phyloP scores from a whole-genome alignment of 2,329 filamentous ascomycete species.

The Colletotrichum simmondsii region DNA sequence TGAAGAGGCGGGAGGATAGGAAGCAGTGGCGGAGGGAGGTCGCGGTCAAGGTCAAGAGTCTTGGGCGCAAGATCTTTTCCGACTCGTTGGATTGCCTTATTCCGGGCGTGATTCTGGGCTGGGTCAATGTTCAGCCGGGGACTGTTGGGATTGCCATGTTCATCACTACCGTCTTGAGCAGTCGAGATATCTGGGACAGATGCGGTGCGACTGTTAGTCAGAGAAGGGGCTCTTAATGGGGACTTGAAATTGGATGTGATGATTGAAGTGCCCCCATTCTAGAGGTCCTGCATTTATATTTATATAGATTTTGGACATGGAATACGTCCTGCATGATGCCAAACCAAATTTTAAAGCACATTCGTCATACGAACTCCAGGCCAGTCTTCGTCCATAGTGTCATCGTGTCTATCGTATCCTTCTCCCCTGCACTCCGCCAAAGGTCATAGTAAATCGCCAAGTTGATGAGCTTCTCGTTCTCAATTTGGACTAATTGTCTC shows the following conservation, averaged over 20 bases:
- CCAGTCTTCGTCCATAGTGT: neutral
- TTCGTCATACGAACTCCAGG: neutral
- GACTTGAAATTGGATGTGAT: constrained; percentile 28
- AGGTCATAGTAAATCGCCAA: neutral
- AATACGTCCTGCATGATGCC: neutral
- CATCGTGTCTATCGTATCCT: neutral
- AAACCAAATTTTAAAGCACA: neutral
- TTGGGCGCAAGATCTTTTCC: constrained; percentile 62
- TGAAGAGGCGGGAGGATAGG: constrained; percentile 46
- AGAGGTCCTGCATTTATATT: neutral
- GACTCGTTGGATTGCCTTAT: constrained; percentile 72
- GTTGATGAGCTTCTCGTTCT: neutral
- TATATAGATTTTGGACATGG: neutral
- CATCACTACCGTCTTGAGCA: constrained; percentile 70
- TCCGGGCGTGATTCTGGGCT: constrained; percentile 69
- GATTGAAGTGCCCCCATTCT: neutral
- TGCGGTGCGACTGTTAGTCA: constrained; percentile 40
- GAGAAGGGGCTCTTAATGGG: neutral
- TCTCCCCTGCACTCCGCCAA: neutral
- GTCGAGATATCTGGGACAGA: constrained; percentile 69
- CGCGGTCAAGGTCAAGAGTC: constrained; percentile 41
- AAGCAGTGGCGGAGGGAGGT: constrained; percentile 43
- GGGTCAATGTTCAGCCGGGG: constrained; percentile 63
- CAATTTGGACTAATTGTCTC: neutral
- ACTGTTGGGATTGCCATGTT: constrained; percentile 69